phyloP scores from a whole-genome alignment of 1,284 basidiomycete genomes.

The Cryptococcus sp. region DNA sequence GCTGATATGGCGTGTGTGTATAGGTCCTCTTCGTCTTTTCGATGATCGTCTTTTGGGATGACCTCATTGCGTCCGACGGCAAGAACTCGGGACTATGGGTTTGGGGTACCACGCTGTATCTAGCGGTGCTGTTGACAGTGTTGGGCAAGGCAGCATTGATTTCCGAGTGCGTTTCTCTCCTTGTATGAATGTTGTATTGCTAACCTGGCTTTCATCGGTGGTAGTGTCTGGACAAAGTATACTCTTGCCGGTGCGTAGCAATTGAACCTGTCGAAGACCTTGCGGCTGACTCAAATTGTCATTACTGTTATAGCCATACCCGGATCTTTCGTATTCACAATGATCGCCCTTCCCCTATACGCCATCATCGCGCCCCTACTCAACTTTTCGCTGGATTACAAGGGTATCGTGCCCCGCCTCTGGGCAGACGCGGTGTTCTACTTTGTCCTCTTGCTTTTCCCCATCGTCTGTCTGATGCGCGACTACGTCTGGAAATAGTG shows the following conservation, averaged over 20 bases:
- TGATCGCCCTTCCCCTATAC: slow-evolving; percentile 90
- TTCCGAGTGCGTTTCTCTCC: slow-evolving; percentile 73
- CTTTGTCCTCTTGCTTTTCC: slow-evolving; percentile 84
- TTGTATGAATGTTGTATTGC: background rate
- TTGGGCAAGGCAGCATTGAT: slow-evolving; percentile 96
- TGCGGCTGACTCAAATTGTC: background rate
- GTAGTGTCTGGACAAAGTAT: slow-evolving; percentile 98
- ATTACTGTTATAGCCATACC: slow-evolving; percentile 70
- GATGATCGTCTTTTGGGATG: slow-evolving; percentile 86
- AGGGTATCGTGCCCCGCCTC: slow-evolving; percentile 79
- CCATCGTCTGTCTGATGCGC: slow-evolving; percentile 80
- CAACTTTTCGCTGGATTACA: slow-evolving; percentile 89
- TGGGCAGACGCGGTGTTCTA: slow-evolving; percentile 89
- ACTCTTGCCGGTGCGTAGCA: slow-evolving; percentile 73
- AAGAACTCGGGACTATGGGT: slow-evolving; percentile 92
- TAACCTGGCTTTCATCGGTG: background rate
- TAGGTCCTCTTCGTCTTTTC: slow-evolving; percentile 87
- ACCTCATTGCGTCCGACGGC: slow-evolving; percentile 77
- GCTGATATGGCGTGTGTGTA: slow-evolving; percentile 1
- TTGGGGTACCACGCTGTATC: slow-evolving; percentile 95
- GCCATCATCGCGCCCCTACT: slow-evolving; percentile 78
- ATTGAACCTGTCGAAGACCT: background rate
- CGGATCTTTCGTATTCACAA: slow-evolving; percentile 93
- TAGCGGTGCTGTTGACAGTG: slow-evolving; percentile 89
- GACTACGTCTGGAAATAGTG: slow-evolving; percentile 97